Evolutionary conservation across 2,329 filamentous ascomycete genomes (phyloP), one percentile per base, ranked within the genome.

Genomic region (Metarhizium album): DNA sequence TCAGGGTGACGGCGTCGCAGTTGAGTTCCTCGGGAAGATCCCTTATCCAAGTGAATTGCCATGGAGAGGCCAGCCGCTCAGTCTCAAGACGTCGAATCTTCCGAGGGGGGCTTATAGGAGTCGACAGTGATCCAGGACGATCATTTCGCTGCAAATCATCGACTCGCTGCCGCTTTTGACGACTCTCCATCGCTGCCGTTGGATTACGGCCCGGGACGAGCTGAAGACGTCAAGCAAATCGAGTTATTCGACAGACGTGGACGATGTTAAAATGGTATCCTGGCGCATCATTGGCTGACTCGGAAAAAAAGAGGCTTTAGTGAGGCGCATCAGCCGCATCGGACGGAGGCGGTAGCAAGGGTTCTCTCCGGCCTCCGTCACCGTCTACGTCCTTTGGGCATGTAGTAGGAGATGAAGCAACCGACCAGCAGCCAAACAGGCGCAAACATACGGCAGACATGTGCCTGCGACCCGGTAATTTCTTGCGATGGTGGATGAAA

Each of bases 31-130:
- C 64, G 2, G 80, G 72, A 0, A 90, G 69, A 58, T 86, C 84
- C 27, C 71, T 73, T 49, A 93, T 83, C 53, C 74, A 75, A 0
- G 85, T 90, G 14, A 93, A 76, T 52, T 82, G 80, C 57, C 90
- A 79, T 0, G 87, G 87, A 1, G 87, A 90, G 2, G 67, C 62
- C 23, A 80, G 59, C 1, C 61, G 27, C 29, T 54, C 24, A 18
- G 55, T 6, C 6, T 46, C 20, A 1, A 50, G 52, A 7, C 58
- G 57, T 20, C 53, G 60, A 51, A 57, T 68, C 54, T 66, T 72
- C 42, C 45, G 60, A 1, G 74, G 74, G 27, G 76, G 76, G 47
- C 74, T 79, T 47, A 78, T 71, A 7, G 72, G 66, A 6, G 64
- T 58, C 18, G 60, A 60, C 0, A 71, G 57, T 16, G 69, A 69